phyloP scores from a whole-genome alignment of 2,329 filamentous ascomycete species.

The Acarospora socialis region DNA sequence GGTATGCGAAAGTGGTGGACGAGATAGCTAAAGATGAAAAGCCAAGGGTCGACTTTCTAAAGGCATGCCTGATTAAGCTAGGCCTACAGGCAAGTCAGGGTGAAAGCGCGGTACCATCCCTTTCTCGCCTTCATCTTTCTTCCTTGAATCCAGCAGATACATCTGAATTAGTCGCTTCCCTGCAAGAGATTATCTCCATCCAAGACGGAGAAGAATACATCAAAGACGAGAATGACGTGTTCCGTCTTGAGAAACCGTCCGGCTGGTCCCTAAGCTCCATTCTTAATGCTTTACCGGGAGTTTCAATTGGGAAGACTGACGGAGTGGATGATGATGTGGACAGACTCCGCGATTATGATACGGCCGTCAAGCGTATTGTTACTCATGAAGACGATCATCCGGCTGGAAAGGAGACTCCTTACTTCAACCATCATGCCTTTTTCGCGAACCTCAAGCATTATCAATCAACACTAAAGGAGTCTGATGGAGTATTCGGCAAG shows the following conservation, averaged over 20 bases:
- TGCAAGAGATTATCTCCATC: constrained; percentile 52
- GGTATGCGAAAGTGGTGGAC: constrained; percentile 57
- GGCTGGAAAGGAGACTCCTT: constrained; percentile 57
- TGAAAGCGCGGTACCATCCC: constrained; percentile 54
- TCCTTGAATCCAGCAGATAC: constrained; percentile 50
- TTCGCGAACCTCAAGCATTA: constrained; percentile 59
- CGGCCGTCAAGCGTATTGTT: constrained; percentile 58
- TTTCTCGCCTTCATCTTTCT: constrained; percentile 73
- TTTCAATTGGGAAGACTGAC: constrained; percentile 22
- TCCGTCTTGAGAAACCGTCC: constrained; percentile 57
- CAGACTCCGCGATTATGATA: constrained; percentile 59
- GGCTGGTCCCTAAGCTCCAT: constrained; percentile 43
- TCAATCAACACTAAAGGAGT: constrained; percentile 41
- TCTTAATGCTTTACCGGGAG: constrained; percentile 36
- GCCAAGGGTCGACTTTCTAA: constrained; percentile 59
- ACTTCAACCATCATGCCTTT: constrained; percentile 72
- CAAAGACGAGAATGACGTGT: constrained; percentile 68
- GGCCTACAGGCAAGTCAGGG: constrained; percentile 65
- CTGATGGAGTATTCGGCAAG: constrained; percentile 55
- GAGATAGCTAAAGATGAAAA: constrained; percentile 55
- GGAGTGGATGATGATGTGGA: constrained; percentile 28
- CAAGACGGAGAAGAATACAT: constrained; percentile 58
- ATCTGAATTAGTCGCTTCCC: constrained; percentile 50
- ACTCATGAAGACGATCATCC: constrained; percentile 57
- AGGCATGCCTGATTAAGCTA: constrained; percentile 63